phyloP scores from a whole-genome alignment of 2,329 filamentous ascomycete genomes.

The Curvularia sp. region DNA sequence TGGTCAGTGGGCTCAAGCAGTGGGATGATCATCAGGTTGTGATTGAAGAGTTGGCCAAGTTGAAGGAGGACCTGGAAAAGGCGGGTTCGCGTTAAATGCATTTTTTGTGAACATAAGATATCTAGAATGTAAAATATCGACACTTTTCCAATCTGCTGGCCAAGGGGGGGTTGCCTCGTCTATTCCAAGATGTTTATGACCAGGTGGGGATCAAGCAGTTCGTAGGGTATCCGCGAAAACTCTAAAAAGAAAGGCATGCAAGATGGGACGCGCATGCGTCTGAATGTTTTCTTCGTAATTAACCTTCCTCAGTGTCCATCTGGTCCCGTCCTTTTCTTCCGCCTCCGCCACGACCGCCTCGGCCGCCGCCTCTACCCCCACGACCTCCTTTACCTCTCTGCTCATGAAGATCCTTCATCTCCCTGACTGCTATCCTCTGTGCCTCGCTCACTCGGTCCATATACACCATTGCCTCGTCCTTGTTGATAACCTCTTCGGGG shows the following conservation, averaged over 20 bases:
- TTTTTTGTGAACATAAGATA: too few species aligned
- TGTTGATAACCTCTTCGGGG: constrained; percentile 70
- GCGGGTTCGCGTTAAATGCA: background rate
- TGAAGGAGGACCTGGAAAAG: constrained; percentile 23
- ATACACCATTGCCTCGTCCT: constrained; percentile 87
- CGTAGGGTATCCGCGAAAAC: constrained; percentile 13
- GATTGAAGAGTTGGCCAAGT: constrained; percentile 58
- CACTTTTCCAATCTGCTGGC: too few species aligned
- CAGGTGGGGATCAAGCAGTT: background rate
- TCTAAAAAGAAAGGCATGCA: background rate
- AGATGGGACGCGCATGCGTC: background rate
- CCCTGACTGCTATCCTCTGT: constrained; percentile 76
- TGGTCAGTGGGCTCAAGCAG: constrained; percentile 80
- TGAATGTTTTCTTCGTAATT: background rate
- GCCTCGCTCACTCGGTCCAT: constrained; percentile 80
- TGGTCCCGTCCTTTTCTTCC: constrained; percentile 63
- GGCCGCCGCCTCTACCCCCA: constrained; percentile 46
- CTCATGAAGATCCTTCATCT: constrained; percentile 83
- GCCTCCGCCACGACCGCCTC: constrained; percentile 23
- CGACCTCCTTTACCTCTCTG: constrained; percentile 63
- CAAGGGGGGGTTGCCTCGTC: too few species aligned
- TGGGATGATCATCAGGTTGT: constrained; percentile 80
- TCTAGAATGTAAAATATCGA: too few species aligned
- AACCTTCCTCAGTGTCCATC: constrained; percentile 81
- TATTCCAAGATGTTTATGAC: background rate